These are phyloP conservation scores for Leucogyrophana mollusca DNA, from an alignment of 768 basidiomycete genomes.

Conservation along the genomic window DNA sequence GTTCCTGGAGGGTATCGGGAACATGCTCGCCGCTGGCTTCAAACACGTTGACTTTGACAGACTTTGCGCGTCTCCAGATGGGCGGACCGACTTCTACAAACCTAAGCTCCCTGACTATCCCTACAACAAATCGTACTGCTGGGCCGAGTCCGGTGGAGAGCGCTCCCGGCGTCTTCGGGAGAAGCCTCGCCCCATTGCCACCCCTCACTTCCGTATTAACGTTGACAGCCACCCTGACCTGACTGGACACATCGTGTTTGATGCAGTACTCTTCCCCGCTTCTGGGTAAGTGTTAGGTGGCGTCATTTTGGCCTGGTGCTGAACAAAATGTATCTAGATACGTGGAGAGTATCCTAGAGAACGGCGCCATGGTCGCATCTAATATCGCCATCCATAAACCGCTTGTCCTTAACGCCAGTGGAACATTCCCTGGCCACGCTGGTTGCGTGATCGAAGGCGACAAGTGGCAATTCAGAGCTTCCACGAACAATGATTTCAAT, in stretches of 20 bases:
- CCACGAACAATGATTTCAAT: constrained; percentile 20
- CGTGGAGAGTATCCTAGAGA: constrained; percentile 30
- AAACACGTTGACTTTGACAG: constrained; percentile 27
- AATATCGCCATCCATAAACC: constrained; percentile 29
- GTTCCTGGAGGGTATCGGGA: constrained; percentile 29
- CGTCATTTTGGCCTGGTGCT: not conserved
- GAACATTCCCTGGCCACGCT: constrained; percentile 16
- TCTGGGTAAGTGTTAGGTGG: constrained; percentile 10
- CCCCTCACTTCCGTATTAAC: constrained; percentile 16
- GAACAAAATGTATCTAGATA: constrained; percentile 12
- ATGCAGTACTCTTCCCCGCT: constrained; percentile 16
- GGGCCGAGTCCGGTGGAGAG: constrained; percentile 23
- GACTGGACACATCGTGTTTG: constrained; percentile 13
- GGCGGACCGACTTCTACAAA: constrained; percentile 18
- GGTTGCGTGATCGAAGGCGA: constrained; percentile 26
- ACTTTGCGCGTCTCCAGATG: constrained; percentile 19
- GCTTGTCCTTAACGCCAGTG: constrained; percentile 19
- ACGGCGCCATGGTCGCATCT: constrained; percentile 27
- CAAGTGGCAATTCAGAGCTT: constrained; percentile 27
- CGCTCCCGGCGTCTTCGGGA: constrained; percentile 24
- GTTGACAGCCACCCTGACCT: constrained; percentile 21
- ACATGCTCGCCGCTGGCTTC: constrained; percentile 28
- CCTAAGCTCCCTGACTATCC: constrained; percentile 28
- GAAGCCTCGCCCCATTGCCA: constrained; percentile 16
- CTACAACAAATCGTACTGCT: constrained; percentile 26